Base-by-base conservation (phyloP, 2,329 filamentous ascomycete species). In the Cladorrhinum sp. region DNA sequence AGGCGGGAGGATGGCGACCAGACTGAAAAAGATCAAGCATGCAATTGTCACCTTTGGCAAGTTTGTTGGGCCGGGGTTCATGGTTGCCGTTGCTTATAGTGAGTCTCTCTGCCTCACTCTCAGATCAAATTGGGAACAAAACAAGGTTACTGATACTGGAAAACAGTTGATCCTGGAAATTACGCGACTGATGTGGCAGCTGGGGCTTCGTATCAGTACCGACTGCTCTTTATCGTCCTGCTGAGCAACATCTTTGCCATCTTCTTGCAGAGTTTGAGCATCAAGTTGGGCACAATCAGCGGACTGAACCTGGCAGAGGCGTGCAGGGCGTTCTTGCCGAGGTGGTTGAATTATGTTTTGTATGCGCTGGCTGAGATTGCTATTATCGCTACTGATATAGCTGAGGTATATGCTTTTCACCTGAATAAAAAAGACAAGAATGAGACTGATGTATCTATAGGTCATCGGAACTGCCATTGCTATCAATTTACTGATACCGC, bases 401-500 rank as follows among this genome's bases (percentile, higher is more conserved):
- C 87, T 59, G 87, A 90, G 74, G 83, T 82, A 67, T 65, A 58
- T 25, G 3, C 24, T 9, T 36, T 18, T 22, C 41, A 45, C n/a
- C 13, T 7, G 18, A 22, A 6, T 12, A 18, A 22, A 45, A 64
- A 22, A 22, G 12, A 1, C 23, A n/a, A 27, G 32, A 18, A 18
- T 18, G 58, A 62, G 68, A 53, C 69, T 56, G 24, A 53, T 23
- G n/a, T n/a, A 27, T 4, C 38, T 12, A 4, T 56, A 81, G 79
- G 87, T 90, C 20, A 89, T 90, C 65, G 87, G 87, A 55, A 88
- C 85, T 18, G 87, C 87, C 12, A 89, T 90, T 64, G 87, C 85
- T 1, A 75, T 90, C 53, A 89, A 90, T 65, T 76, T 90, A 13
- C 77, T 90, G 29, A 79, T 86, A 22, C 84, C 84, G 0, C 76